These are phyloP conservation scores for Pichia paraexigua DNA, from an alignment of 805 yeast species.

Conservation along the genomic window DNA sequence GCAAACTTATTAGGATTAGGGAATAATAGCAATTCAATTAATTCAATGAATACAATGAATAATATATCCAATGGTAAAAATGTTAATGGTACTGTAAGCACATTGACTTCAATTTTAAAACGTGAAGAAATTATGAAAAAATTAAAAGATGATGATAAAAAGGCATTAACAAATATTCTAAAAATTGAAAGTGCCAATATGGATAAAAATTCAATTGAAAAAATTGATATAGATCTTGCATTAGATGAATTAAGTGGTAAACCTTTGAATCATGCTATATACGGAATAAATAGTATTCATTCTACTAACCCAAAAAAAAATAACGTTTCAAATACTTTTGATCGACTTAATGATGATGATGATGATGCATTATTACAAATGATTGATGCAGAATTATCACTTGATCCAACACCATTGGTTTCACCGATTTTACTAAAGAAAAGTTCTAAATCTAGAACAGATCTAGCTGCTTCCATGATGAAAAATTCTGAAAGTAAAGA, in stretches of 20 bases:
- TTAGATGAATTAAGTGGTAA: neutral
- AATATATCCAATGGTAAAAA: neutral
- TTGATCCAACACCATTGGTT: constrained; percentile 7
- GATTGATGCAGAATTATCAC: constrained; percentile 8
- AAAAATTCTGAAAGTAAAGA: constrained; percentile 3
- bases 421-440: constrained; percentile 1
- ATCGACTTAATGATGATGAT: neutral
- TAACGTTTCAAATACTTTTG: neutral
- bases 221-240: neutral
- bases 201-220: neutral
- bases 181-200: neutral
- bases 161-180: neutral
- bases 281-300: neutral
- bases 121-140: constrained; percentile 8
- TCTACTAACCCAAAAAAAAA: neutral
- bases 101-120: constrained; percentile 3
- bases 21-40: constrained; percentile 1
- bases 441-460: neutral
- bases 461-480: neutral
- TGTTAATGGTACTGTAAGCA: neutral
- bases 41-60: neutral
- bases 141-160: constrained; percentile 7
- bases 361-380: constrained; percentile 7
- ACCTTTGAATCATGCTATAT: neutral
- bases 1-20: constrained; percentile 6